These are phyloP conservation scores for Hemerocallis citrina DNA, from an alignment of 106 monocot genomes.

Conservation along the genomic window DNA sequence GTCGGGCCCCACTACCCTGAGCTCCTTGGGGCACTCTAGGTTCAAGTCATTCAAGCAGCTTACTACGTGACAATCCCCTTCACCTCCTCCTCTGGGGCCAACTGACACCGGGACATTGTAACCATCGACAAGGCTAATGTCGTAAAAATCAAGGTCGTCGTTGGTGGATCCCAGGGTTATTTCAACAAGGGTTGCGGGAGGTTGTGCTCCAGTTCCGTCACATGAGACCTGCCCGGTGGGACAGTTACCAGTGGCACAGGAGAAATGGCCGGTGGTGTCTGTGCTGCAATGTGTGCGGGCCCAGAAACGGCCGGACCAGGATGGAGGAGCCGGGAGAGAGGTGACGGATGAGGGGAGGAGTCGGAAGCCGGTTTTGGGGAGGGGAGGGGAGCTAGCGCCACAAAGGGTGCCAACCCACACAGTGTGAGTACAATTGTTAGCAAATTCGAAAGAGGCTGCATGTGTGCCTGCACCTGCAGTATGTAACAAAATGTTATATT, in stretches of 20 bases:
- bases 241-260: slow-evolving; percentile 54
- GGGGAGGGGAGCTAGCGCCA: not conserved
- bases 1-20: not conserved
- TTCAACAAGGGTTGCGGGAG: slow-evolving; percentile 55
- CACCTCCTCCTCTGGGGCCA: slow-evolving; percentile 10
- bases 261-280: slow-evolving; percentile 16
- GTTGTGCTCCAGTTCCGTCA: slow-evolving; percentile 29
- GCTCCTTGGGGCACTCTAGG: slow-evolving; percentile 31
- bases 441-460: too few relatives aligned
- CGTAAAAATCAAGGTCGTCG: slow-evolving; percentile 8
- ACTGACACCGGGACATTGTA: slow-evolving; percentile 22
- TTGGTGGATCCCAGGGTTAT: slow-evolving; percentile 62
- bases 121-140: slow-evolving; percentile 18
- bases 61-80: not conserved
- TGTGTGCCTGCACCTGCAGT: too few relatives aligned
- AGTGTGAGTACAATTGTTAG: too few relatives aligned
- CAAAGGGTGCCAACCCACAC: too few relatives aligned
- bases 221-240: slow-evolving; percentile 26
- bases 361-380: slow-evolving; percentile 40
- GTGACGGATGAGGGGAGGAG: slow-evolving; percentile 14
- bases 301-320: slow-evolving; percentile 68
- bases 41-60: slow-evolving; percentile 30
- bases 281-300: slow-evolving; percentile 34
- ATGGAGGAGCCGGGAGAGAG: slow-evolving; percentile 23
- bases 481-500: too few relatives aligned